phyloP scores from a whole-genome alignment of 768 basidiomycete genomes.

The Lactarius hengduanensis region DNA sequence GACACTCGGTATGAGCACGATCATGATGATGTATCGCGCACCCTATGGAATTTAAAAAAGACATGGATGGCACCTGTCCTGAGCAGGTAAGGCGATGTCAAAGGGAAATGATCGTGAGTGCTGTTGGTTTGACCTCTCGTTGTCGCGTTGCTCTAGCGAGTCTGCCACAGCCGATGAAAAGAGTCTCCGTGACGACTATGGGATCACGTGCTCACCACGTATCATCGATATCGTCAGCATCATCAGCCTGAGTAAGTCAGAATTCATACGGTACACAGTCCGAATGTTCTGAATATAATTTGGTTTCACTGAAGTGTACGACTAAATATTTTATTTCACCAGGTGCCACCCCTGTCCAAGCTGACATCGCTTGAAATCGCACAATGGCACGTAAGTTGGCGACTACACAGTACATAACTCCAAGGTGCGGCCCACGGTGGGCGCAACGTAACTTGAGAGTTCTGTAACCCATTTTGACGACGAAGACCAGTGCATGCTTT shows the following conservation, averaged over 20 bases:
- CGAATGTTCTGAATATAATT: no score
- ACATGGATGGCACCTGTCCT: constrained; percentile 46
- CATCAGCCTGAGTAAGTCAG: background rate
- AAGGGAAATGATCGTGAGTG: constrained; percentile 1
- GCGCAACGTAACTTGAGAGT: background rate
- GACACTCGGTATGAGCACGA: constrained; percentile 4
- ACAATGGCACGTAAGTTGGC: background rate
- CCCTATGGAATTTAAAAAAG: constrained; percentile 84
- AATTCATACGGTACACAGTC: no score
- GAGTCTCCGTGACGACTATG: constrained; percentile 25
- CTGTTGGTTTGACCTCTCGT: background rate
- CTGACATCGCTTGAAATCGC: background rate
- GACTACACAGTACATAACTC: background rate
- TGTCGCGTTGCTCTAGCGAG: background rate
- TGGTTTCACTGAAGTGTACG: no score
- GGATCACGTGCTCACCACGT: constrained; percentile 17
- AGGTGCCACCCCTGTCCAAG: background rate
- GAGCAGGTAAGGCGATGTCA: background rate
- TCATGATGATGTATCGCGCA: constrained; percentile 36
- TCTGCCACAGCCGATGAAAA: background rate
- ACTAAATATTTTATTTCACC: background rate
- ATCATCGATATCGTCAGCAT: background rate
- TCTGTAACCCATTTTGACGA: background rate
- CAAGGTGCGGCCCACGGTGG: background rate
- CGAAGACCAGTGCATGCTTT: background rate